Conservation (phyloP, 192 early-diverging fungal species). For the Backusella luteola region DNA sequence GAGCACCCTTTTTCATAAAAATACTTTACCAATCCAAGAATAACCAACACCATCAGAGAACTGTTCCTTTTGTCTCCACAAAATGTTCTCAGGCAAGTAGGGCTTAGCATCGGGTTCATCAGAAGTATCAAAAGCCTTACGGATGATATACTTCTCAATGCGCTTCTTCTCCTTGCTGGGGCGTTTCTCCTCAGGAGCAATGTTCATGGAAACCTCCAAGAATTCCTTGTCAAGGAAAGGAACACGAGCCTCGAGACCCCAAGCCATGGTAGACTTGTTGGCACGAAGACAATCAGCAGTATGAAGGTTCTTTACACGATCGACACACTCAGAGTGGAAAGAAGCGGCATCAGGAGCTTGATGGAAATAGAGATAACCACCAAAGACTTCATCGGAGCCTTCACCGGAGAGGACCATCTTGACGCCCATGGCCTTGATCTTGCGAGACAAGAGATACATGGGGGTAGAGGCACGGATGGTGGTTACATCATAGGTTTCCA, state of each 20-base stretch:
- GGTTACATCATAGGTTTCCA: slow-evolving; percentile 99
- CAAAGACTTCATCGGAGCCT: slow-evolving; percentile 96
- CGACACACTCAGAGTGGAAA: slow-evolving; percentile 90
- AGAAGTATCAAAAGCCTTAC: slow-evolving; percentile 94
- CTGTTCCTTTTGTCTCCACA: slow-evolving; percentile 99
- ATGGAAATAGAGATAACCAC: slow-evolving; percentile 99
- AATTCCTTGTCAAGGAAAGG: slow-evolving; percentile 96
- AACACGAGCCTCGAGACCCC: slow-evolving; percentile 98
- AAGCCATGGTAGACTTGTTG: slow-evolving; percentile 99
- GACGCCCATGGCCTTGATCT: slow-evolving; percentile 98
- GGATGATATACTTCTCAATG: slow-evolving; percentile 94
- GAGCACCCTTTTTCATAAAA: neutral
- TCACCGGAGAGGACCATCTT: slow-evolving; percentile 99
- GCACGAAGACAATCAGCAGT: slow-evolving; percentile 96
- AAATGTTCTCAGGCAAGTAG: slow-evolving; percentile 85
- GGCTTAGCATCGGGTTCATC: slow-evolving; percentile 63
- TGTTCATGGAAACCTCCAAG: slow-evolving; percentile 89
- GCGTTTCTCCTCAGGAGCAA: slow-evolving; percentile 83
- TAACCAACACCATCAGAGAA: slow-evolving; percentile 99
- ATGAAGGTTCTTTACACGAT: slow-evolving; percentile 95
- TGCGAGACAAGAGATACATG: slow-evolving; percentile 97
- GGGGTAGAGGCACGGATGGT: slow-evolving; percentile 98
- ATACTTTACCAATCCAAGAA: slow-evolving; percentile 77
- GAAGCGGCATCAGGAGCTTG: slow-evolving; percentile 75
- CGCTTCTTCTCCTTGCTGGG: slow-evolving; percentile 55